A percentile compares a stretch with the other conserved stretches of the same genome.
These are phyloP conservation scores for Exophiala aquamarina DNA, from an alignment of 2,329 filamentous ascomycete genomes.

Conservation along the genomic window DNA sequence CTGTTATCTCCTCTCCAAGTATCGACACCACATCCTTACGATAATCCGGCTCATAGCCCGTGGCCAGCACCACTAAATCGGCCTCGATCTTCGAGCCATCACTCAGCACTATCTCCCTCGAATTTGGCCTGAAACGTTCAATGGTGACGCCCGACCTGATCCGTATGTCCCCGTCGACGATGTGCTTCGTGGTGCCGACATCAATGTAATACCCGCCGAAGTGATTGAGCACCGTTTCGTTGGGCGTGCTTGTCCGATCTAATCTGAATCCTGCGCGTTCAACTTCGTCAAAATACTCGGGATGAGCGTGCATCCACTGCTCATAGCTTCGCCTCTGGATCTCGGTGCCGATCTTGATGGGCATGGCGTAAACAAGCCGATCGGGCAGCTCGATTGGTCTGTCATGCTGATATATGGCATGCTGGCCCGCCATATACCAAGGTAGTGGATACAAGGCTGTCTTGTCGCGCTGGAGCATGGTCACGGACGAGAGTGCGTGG, in stretches of 20 bases:
- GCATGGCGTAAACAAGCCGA: no score
- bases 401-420: no score
- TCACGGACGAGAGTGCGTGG: constrained; percentile 48
- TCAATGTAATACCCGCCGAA: constrained; percentile 52
- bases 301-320: constrained; percentile 30
- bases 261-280: constrained; percentile 43
- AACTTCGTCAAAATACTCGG: constrained; percentile 42
- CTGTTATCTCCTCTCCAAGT: constrained; percentile 33
- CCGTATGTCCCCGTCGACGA: constrained; percentile 49
- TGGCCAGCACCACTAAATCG: constrained; percentile 50
- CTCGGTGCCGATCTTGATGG: constrained; percentile 31
- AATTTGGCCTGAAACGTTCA: constrained; percentile 39
- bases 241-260: constrained; percentile 38
- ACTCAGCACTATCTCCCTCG: no score
- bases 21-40: constrained; percentile 38
- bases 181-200: constrained; percentile 43
- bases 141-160: constrained; percentile 41
- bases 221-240: constrained; percentile 43
- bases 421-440: constrained; percentile 29
- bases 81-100: constrained; percentile 44
- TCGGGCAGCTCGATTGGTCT: no score
- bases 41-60: constrained; percentile 47
- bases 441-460: constrained; percentile 35
- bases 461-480: constrained; percentile 53
- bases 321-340: constrained; percentile 8